Evolutionary conservation across 345 rosid genomes (phyloP).

Genomic region (Sonneratia caseolaris): DNA sequence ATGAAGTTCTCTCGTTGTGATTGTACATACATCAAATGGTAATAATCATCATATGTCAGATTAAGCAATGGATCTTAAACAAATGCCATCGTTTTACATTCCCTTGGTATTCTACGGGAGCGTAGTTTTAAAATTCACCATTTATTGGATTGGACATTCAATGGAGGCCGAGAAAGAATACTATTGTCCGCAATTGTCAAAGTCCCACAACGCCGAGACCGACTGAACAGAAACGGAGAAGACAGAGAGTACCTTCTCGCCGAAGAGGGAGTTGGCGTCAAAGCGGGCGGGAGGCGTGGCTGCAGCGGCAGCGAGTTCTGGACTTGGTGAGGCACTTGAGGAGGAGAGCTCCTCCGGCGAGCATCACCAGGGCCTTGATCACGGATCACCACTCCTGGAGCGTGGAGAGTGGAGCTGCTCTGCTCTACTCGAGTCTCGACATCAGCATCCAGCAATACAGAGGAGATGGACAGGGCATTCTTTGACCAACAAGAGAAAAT

Average conservation of each 20-base stretch:
- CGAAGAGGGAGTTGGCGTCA: constrained; percentile 68
- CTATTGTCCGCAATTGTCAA: too few relatives aligned
- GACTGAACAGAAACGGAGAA: too few relatives aligned
- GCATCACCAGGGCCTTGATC: constrained; percentile 43
- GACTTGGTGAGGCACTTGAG: constrained; percentile 80
- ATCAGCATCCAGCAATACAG: too few relatives aligned
- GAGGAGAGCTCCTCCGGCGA: constrained; percentile 71
- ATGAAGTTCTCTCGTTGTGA: too few relatives aligned
- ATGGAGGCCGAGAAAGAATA: neutral
- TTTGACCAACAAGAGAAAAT: too few relatives aligned
- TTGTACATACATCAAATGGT: too few relatives aligned
- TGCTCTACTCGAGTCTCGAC: constrained; percentile 41
- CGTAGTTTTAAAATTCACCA: too few relatives aligned
- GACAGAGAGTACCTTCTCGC: constrained; percentile 48
- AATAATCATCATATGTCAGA: too few relatives aligned
- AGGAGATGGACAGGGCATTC: too few relatives aligned
- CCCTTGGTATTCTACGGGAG: too few relatives aligned
- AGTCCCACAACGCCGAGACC: neutral
- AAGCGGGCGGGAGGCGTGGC: constrained; percentile 40
- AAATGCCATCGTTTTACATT: too few relatives aligned
- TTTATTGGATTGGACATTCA: neutral
- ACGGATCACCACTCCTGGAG: constrained; percentile 37
- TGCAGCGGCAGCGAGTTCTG: constrained; percentile 61
- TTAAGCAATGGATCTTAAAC: too few relatives aligned
- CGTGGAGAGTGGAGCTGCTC: constrained; percentile 38